Conservation (phyloP, 2,329 filamentous ascomycete species). For the Sporothrix euskadiensis region DNA sequence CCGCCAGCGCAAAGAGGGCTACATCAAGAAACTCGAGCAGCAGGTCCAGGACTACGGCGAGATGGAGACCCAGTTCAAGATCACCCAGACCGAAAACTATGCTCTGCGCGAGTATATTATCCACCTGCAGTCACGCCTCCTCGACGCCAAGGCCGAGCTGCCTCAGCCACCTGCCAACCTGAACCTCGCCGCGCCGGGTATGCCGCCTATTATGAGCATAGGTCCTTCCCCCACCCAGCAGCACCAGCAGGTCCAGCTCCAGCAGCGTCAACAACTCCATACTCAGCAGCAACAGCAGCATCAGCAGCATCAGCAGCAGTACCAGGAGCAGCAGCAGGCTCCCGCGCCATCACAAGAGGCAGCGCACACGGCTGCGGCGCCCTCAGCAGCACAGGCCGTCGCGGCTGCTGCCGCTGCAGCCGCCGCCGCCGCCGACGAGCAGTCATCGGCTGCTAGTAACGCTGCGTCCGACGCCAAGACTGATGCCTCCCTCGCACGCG, state of each 20-base stretch:
- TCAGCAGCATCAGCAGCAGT: slow-evolving; percentile 4
- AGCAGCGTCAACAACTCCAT: slow-evolving; percentile 16
- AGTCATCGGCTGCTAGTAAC: neutral
- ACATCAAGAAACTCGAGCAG: slow-evolving; percentile 96
- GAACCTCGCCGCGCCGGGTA: slow-evolving; percentile 55
- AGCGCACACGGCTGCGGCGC: neutral
- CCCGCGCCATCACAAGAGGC: neutral
- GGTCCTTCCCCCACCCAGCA: slow-evolving; percentile 23
- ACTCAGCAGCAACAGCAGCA: slow-evolving; percentile 12
- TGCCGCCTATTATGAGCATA: neutral
- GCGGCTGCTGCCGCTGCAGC: neutral
- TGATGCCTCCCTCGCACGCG: slow-evolving; percentile 47
- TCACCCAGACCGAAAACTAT: slow-evolving; percentile 86
- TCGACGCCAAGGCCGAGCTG: slow-evolving; percentile 80
- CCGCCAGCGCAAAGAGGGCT: slow-evolving; percentile 94
- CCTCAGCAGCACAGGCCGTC: neutral
- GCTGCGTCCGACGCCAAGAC: slow-evolving; percentile 7
- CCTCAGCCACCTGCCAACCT: slow-evolving; percentile 81
- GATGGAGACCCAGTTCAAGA: slow-evolving; percentile 75
- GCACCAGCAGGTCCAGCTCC: slow-evolving; percentile 20
- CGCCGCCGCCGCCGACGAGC: neutral
- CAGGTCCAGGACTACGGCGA: slow-evolving; percentile 80
- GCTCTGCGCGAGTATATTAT: slow-evolving; percentile 90
- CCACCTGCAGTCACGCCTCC: slow-evolving; percentile 79
- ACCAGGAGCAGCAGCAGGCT: neutral